These are phyloP conservation scores for Isabelozyma gotoi DNA, from an alignment of 805 yeast genomes.

Conservation along the genomic window DNA sequence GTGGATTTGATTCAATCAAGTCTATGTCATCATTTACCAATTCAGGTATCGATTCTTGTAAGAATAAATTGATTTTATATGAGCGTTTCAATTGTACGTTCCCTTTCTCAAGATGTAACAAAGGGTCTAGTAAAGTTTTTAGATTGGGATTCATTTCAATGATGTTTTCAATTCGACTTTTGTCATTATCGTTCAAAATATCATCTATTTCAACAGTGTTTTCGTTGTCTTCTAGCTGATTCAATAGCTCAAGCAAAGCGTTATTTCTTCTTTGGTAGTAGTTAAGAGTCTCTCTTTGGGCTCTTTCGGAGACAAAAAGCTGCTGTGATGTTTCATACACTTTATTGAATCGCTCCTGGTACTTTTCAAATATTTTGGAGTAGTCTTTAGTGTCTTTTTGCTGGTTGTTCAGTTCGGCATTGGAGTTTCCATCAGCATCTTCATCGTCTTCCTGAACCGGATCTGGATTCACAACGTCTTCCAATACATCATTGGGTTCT, in stretches of 20 bases:
- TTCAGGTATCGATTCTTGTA: conserved; percentile 39
- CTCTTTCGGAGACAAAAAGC: conserved; percentile 30
- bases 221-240: conserved; percentile 12
- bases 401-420: background rate
- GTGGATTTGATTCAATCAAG: conserved; percentile 37
- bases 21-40: conserved; percentile 36
- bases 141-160: conserved; percentile 21
- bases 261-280: conserved; percentile 37
- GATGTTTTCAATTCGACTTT: conserved; percentile 20
- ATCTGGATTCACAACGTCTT: too few relatives aligned
- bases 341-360: conserved; percentile 22
- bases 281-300: conserved; percentile 33
- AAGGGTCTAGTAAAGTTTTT: conserved; percentile 12
- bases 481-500: conserved; percentile 2
- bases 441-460: conserved; percentile 5
- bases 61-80: conserved; percentile 22
- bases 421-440: conserved; percentile 4
- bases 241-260: conserved; percentile 32
- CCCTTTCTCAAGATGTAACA: conserved; percentile 8
- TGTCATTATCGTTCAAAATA: conserved; percentile 7
- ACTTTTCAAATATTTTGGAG: conserved; percentile 23
- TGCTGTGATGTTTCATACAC: conserved; percentile 21
- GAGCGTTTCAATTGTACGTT: conserved; percentile 10
- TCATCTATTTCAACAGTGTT: background rate
- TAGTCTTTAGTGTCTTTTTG: conserved; percentile 16